phyloP scores from a whole-genome alignment of 176 grass and related monocot genomes.

The Calamus simplicifolius region DNA sequence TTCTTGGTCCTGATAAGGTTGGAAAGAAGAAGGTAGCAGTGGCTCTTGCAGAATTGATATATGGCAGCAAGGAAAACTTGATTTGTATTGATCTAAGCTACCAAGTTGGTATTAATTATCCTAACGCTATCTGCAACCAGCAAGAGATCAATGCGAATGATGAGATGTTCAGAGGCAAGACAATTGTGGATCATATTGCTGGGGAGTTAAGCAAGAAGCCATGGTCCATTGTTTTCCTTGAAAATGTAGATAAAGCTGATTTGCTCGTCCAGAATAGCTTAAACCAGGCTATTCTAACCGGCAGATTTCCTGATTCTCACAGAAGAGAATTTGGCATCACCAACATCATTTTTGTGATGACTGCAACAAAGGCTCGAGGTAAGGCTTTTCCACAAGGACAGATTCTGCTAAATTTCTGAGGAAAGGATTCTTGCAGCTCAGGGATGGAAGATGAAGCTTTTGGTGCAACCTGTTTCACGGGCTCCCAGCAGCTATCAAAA shows the following conservation, averaged over 20 bases:
- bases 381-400: conserved; percentile 21
- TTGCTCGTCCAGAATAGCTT: conserved; percentile 47
- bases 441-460: conserved; percentile 56
- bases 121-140: neutral
- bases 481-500: conserved; percentile 8
- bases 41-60: conserved; percentile 66
- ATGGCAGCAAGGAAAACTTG: conserved; percentile 50
- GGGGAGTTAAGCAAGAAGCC: conserved; percentile 63
- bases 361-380: conserved; percentile 27
- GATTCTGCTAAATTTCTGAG: conserved; percentile 44
- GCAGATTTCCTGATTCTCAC: conserved; percentile 46
- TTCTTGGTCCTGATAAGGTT: conserved; percentile 58
- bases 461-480: conserved; percentile 16
- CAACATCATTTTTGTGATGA: conserved; percentile 59
- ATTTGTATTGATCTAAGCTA: conserved; percentile 60
- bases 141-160: conserved; percentile 2
- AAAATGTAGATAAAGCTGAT: conserved; percentile 76
- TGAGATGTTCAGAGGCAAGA: conserved; percentile 58
- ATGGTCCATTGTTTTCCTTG: conserved; percentile 55
- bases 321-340: conserved; percentile 40
- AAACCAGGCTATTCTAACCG: conserved; percentile 32
- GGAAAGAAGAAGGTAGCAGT: conserved; percentile 51
- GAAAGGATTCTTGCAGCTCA: conserved; percentile 43
- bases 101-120: conserved; percentile 14
- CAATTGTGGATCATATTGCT: conserved; percentile 52